Base-by-base conservation (phyloP, 2,329 filamentous ascomycete genomes). In the Sporothrix brasiliensis region DNA sequence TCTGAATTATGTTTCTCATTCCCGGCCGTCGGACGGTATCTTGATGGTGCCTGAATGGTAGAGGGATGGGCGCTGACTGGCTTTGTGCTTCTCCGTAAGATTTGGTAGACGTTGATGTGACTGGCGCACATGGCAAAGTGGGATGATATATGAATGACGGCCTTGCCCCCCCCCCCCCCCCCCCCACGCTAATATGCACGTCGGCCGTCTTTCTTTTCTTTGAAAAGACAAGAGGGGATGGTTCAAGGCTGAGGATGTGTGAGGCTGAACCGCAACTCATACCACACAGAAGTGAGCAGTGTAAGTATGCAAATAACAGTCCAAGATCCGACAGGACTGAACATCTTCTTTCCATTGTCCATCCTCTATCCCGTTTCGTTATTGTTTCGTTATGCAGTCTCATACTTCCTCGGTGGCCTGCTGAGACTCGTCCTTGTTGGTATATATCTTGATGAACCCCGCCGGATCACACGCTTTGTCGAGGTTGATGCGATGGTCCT, bases 391-490 rank as follows among this genome's bases (percentile, higher is more conserved):
- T 41, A 49, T 69, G 41, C 44, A 27, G 27, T 53, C 67, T 61
- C 39, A 67, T 79, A 73, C 76, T 30, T 82, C 81, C 13, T 78
- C 80, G 16, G 79, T 79, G 6, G 74, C 76, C 13, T 72, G 77
- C 70, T 77, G 77, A 4, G 77, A 79, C 39, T 47, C 69, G 10
- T 75, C 72, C 75, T 83, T 85, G 65, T 85, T 80, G 14, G 87
- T 87, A 78, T 91, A 91, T 68, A 88, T 86, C 73, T 90, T 87
- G 7, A 90, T 80, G 74, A 97, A 97, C 0, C 92, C 93, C 0
- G 89, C 85, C 5, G 89, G 86, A 78, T 92, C 90, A 68, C 95
- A 92, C 0, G 89, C 85, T 75, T 85, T 86, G 68, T 87, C 85
- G 67, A 94, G 77, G 67, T 84, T 85, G 70, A 94, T 86, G 58